Evolutionary conservation across 1,284 basidiomycete genomes (phyloP).

Genomic region (Volvariella volvacea): DNA sequence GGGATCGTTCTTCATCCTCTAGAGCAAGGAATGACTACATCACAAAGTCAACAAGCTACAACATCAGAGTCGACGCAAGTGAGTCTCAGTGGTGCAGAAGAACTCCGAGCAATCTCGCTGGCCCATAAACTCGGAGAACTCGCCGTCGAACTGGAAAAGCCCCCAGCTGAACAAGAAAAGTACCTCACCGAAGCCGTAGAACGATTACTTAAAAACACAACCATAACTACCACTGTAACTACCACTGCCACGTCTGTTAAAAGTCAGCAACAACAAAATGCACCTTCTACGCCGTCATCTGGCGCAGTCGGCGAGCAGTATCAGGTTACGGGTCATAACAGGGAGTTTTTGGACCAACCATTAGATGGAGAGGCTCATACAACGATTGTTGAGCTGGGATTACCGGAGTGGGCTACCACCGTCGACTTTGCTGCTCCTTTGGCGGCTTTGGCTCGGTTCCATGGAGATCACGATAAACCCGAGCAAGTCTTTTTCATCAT

Average conservation of each 20-base stretch:
- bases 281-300: too few relatives aligned
- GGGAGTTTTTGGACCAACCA: constrained; percentile 21
- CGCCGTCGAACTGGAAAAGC: constrained; percentile 31
- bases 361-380: background rate
- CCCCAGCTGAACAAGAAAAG: constrained; percentile 51
- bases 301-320: constrained; percentile 6
- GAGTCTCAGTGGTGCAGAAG: constrained; percentile 28
- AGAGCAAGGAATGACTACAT: constrained; percentile 11
- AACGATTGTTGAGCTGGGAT: constrained; percentile 32
- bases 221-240: constrained; percentile 15
- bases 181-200: constrained; percentile 62
- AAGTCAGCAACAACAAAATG: too few relatives aligned
- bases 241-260: constrained; percentile 1
- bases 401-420: constrained; percentile 57
- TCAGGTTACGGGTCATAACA: constrained; percentile 13
- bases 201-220: constrained; percentile 40
- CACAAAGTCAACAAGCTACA: constrained; percentile 9
- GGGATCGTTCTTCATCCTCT: constrained; percentile 3
- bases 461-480: constrained; percentile 47
- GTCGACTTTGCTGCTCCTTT: constrained; percentile 65
- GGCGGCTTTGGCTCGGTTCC: constrained; percentile 60
- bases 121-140: constrained; percentile 65
- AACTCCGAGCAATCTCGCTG: constrained; percentile 55
- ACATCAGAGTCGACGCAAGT: constrained; percentile 15
- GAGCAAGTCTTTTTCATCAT: constrained; percentile 39